Conservation (phyloP, 1,284 basidiomycete species). For the Sanghuangporus sanghuang region DNA sequence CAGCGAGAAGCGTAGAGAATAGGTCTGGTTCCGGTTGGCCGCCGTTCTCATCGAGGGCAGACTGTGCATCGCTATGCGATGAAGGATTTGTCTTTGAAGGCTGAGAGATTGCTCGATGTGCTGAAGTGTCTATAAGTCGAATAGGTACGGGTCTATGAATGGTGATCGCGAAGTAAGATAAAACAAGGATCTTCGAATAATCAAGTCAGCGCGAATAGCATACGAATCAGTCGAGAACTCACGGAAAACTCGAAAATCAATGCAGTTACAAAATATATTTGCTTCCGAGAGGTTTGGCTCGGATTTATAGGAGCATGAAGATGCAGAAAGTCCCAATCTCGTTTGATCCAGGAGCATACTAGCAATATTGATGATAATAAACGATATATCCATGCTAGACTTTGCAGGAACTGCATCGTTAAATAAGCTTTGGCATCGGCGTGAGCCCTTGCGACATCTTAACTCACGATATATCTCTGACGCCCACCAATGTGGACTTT, state of each 20-base stretch:
- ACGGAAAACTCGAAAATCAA: constrained; percentile 51
- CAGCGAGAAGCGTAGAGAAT: constrained; percentile 54
- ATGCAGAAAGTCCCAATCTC: constrained; percentile 36
- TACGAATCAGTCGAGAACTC: constrained; percentile 24
- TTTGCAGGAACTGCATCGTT: constrained; percentile 46
- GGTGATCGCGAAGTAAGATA: constrained; percentile 48
- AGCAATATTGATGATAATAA: constrained; percentile 46
- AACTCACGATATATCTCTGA: constrained; percentile 53
- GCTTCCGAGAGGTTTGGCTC: constrained; percentile 25
- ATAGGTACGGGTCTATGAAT: constrained; percentile 62
- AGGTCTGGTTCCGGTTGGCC: constrained; percentile 36
- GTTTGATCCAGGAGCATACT: constrained; percentile 35
- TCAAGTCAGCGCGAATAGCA: constrained; percentile 14
- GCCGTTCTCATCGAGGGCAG: not conserved
- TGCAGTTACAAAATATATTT: constrained; percentile 40
- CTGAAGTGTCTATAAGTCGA: constrained; percentile 54
- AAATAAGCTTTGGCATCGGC: not conserved
- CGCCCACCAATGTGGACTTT: constrained; percentile 61
- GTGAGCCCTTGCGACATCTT: not conserved
- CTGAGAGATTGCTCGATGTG: constrained; percentile 28
- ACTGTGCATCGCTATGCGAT: constrained; percentile 19
- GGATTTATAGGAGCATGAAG: constrained; percentile 25
- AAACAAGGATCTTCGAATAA: constrained; percentile 39
- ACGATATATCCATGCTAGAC: constrained; percentile 50
- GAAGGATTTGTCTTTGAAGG: constrained; percentile 35